Evolutionary conservation across 2,329 filamentous ascomycete genomes (phyloP).

Genomic region (Nannizziopsis barbatae): DNA sequence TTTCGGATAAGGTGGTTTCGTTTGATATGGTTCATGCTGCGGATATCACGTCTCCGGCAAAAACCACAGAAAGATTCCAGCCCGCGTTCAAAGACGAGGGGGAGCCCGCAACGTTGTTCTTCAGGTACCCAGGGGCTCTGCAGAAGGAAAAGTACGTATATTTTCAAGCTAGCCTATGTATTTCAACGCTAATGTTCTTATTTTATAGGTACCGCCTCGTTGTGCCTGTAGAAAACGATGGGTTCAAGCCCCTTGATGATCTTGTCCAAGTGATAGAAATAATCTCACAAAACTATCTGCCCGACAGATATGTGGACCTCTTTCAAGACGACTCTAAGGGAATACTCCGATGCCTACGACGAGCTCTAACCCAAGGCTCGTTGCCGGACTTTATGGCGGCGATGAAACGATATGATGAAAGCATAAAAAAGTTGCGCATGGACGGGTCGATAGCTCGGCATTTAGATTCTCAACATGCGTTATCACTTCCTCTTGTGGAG

Average conservation of each 20-base stretch:
- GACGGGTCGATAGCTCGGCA: slow-evolving; percentile 62
- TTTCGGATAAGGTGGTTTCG: slow-evolving; percentile 29
- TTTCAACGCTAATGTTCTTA: slow-evolving; percentile 4
- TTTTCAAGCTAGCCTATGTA: not conserved
- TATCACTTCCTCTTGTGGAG: slow-evolving; percentile 62
- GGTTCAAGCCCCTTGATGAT: slow-evolving; percentile 55
- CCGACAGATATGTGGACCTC: slow-evolving; percentile 52
- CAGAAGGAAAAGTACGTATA: slow-evolving; percentile 52
- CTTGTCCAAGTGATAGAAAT: slow-evolving; percentile 59
- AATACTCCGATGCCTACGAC: slow-evolving; percentile 64
- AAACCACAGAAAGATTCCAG: slow-evolving; percentile 38
- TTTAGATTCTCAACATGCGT: slow-evolving; percentile 55
- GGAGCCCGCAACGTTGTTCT: slow-evolving; percentile 44
- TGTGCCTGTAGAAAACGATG: slow-evolving; percentile 65
- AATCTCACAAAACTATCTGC: slow-evolving; percentile 66
- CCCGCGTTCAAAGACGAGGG: slow-evolving; percentile 38
- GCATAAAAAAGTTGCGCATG: slow-evolving; percentile 53
- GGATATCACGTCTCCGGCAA: slow-evolving; percentile 37
- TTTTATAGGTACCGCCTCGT: slow-evolving; percentile 56
- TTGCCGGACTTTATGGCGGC: slow-evolving; percentile 61
- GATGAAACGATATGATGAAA: slow-evolving; percentile 65
- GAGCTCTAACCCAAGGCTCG: slow-evolving; percentile 57
- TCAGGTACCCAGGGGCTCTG: slow-evolving; percentile 74
- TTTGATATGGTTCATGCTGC: slow-evolving; percentile 41
- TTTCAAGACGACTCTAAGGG: slow-evolving; percentile 64